Conservation (phyloP, 257 asterid species). For the Gentiana macrophylla region DNA sequence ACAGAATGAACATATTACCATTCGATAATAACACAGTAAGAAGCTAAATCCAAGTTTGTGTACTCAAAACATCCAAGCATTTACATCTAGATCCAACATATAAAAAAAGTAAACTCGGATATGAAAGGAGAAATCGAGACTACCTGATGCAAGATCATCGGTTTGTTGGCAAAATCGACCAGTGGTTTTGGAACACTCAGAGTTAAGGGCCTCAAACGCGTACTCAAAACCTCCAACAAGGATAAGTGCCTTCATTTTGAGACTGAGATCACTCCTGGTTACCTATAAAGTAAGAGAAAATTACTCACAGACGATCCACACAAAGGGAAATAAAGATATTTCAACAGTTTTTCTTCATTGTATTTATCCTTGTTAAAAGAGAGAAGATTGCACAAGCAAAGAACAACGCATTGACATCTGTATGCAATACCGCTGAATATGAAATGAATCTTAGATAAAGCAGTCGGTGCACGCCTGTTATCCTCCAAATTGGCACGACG, state of each 20-base stretch:
- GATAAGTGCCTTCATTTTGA: slow-evolving; percentile 79
- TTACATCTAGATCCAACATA: not conserved
- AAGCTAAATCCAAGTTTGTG: too few species aligned
- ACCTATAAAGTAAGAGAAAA: slow-evolving; percentile 9
- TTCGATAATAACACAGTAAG: too few species aligned
- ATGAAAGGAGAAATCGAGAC: too few species aligned
- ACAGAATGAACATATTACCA: too few species aligned
- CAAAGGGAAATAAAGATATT: slow-evolving; percentile 1
- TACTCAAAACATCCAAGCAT: too few species aligned
- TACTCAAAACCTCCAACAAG: slow-evolving; percentile 96
- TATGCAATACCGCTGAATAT: slow-evolving; percentile 22
- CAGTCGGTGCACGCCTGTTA: slow-evolving; percentile 29
- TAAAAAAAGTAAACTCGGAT: not conserved
- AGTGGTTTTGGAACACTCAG: slow-evolving; percentile 87
- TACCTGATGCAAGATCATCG: slow-evolving; percentile 98
- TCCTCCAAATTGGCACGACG: slow-evolving; percentile 24
- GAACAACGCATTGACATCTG: slow-evolving; percentile 38
- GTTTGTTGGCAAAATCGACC: slow-evolving; percentile 92
- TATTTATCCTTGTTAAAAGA: slow-evolving; percentile 14
- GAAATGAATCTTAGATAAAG: slow-evolving; percentile 20
- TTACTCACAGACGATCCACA: not conserved
- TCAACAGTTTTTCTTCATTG: slow-evolving; percentile 8
- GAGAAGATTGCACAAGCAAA: slow-evolving; percentile 25
- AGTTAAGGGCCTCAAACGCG: slow-evolving; percentile 88
- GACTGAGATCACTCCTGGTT: too few species aligned